Evolutionary conservation across 2,329 filamentous ascomycete genomes (phyloP).

Genomic region (Sclerotinia nivalis): DNA sequence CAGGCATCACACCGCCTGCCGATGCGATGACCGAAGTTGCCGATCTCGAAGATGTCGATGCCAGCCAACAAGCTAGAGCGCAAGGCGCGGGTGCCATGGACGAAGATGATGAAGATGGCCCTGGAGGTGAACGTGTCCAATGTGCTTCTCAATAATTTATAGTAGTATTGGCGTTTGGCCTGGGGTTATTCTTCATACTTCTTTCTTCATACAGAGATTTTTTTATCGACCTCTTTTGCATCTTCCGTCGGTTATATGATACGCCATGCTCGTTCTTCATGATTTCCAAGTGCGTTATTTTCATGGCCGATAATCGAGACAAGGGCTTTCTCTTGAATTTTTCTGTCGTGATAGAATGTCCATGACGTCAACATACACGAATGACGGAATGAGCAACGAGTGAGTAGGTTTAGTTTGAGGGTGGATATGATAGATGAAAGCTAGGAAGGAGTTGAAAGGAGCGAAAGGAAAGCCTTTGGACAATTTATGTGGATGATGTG

Average conservation of each 20-base stretch:
- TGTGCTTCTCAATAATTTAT: constrained; percentile 75
- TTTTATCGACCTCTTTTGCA: constrained; percentile 21
- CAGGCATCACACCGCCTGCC: constrained; percentile 63
- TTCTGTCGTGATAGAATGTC: not conserved
- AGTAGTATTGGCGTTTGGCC: constrained; percentile 24
- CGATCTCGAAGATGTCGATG: constrained; percentile 81
- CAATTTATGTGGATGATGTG: not conserved
- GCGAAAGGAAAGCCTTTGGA: constrained; percentile 14
- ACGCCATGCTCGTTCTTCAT: constrained; percentile 17
- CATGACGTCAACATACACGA: not conserved
- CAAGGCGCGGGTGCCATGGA: constrained; percentile 67
- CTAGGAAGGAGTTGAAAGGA: not conserved
- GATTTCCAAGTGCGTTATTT: constrained; percentile 7
- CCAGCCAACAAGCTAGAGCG: constrained; percentile 64
- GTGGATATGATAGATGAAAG: constrained; percentile 4
- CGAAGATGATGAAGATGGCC: constrained; percentile 76
- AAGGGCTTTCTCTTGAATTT: not conserved
- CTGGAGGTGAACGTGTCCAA: constrained; percentile 78
- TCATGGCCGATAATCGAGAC: not conserved
- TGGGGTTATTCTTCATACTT: constrained; percentile 12
- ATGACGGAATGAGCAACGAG: constrained; percentile 8
- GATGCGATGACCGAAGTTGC: constrained; percentile 93
- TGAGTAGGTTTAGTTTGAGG: constrained; percentile 7
- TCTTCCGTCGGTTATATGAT: constrained; percentile 24
- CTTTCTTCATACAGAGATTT: constrained; percentile 16